Evolutionary conservation across 2,329 filamentous ascomycete species (phyloP), one percentile per base, ranked within the genome.

Genomic region (Aspergillus carbonarius): DNA sequence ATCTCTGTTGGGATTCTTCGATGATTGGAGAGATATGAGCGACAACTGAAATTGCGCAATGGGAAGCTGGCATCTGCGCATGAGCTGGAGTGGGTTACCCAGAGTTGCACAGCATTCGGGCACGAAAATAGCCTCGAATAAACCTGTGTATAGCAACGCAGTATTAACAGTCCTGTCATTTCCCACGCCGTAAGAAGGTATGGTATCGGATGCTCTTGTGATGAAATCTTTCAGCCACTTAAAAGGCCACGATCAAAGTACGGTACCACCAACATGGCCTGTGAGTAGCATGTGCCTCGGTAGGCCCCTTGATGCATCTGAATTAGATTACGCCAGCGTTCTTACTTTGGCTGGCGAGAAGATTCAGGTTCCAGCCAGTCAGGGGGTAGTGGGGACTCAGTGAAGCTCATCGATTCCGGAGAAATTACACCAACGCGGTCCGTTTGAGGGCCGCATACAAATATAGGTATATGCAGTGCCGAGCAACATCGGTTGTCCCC

Each of bases 211-310:
- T 9, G 27, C 27, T 13, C 39, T 54, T 44, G 37, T 42, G 39
- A 44, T 32, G 17, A 44, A 20, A n/a, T 6, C n/a, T 20, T 8
- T 39, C 32, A 8, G 5, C 10, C 25, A 18, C 17, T 15, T 23
- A 40, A 4, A 34, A 10, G 27, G 37, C 13, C 7, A 27, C 13
- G 25, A 13, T 25, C 8, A 34, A 20, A 20, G 23, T 20, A 40
- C 44, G 35, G 59, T 56, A 18, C 53, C 20, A 59, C 58, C 35
- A 18, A 55, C 5, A 10, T 40, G 17, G 23, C 37, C 42, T 47
- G 27, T 44, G 47, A 55, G 35, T 13, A n/a, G 48, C 59, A 61
- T 56, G 57, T 61, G 59, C 59, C 32, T 23, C n/a, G 12, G 23
- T 12, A 34, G 54, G 53, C 49, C 49, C 54, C 37, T 51, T 60